These are phyloP conservation scores for Jasminum sambac DNA, from an alignment of 257 asterid species.

Conservation along the genomic window DNA sequence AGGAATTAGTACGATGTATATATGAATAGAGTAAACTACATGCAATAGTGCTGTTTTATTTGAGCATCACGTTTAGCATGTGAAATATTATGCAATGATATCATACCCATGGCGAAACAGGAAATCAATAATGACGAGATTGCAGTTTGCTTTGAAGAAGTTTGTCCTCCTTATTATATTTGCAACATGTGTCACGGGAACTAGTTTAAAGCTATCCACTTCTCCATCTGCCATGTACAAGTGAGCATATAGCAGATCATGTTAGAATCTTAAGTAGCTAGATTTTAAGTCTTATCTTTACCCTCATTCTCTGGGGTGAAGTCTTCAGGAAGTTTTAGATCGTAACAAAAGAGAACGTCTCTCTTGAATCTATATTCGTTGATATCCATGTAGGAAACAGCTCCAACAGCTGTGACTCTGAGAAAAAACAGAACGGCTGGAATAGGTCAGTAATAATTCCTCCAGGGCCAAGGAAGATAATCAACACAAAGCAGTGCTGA, in stretches of 20 bases:
- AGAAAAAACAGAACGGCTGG: conserved; percentile 24
- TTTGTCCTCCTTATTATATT: conserved; percentile 54
- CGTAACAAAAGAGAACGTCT: conserved; percentile 93
- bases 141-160: conserved; percentile 75
- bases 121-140: conserved; percentile 83
- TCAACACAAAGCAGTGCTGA: conserved; percentile 1
- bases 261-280: background rate
- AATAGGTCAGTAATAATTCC: conserved; percentile 3
- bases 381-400: conserved; percentile 77
- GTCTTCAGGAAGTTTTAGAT: conserved; percentile 75
- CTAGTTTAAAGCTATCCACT: conserved; percentile 82
- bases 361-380: conserved; percentile 77
- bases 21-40: conserved; percentile 2
- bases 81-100: conserved; percentile 21
- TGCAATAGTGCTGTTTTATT: background rate
- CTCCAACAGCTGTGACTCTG: conserved; percentile 88
- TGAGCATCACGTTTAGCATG: background rate
- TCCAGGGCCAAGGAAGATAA: background rate
- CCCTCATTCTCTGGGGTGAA: conserved; percentile 79
- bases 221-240: conserved; percentile 69
- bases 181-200: conserved; percentile 66
- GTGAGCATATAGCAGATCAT: background rate
- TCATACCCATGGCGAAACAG: conserved; percentile 89
- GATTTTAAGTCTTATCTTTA: no score
- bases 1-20: background rate